phyloP scores from a whole-genome alignment of 306 rosid species.

The Quercus variabilis region DNA sequence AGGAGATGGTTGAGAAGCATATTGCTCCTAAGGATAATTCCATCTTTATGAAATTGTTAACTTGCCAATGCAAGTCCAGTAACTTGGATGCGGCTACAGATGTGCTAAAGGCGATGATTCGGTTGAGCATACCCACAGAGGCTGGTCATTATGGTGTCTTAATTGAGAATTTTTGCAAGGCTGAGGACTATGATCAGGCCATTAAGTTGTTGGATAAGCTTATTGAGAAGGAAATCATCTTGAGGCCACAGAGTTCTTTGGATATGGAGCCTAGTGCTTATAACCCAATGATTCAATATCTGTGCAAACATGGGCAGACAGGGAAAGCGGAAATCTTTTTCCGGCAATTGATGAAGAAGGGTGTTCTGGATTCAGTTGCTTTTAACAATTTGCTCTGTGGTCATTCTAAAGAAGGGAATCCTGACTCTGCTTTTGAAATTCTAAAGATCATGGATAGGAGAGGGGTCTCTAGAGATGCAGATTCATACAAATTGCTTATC shows the following conservation, averaged over 20 bases:
- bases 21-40: constrained; percentile 76
- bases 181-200: constrained; percentile 59
- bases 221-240: constrained; percentile 71
- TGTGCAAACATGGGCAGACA: constrained; percentile 69
- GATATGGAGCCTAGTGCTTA: constrained; percentile 77
- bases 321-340: constrained; percentile 71
- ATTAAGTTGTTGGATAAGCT: constrained; percentile 71
- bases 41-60: constrained; percentile 52
- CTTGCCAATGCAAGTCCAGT: constrained; percentile 62
- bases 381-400: constrained; percentile 75
- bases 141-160: constrained; percentile 84
- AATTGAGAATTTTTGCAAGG: constrained; percentile 81
- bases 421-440: constrained; percentile 81
- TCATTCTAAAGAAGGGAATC: constrained; percentile 85
- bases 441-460: constrained; percentile 82
- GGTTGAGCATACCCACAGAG: constrained; percentile 82
- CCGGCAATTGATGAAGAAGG: constrained; percentile 84
- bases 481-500: constrained; percentile 65
- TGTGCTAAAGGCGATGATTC: constrained; percentile 72
- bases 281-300: constrained; percentile 65
- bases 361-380: constrained; percentile 66
- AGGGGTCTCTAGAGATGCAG: constrained; percentile 65
- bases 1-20: constrained; percentile 72
- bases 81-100: constrained; percentile 76
- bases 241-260: constrained; percentile 55